Conservation (phyloP, 768 basidiomycete genomes). For the Harrya chromipes region DNA sequence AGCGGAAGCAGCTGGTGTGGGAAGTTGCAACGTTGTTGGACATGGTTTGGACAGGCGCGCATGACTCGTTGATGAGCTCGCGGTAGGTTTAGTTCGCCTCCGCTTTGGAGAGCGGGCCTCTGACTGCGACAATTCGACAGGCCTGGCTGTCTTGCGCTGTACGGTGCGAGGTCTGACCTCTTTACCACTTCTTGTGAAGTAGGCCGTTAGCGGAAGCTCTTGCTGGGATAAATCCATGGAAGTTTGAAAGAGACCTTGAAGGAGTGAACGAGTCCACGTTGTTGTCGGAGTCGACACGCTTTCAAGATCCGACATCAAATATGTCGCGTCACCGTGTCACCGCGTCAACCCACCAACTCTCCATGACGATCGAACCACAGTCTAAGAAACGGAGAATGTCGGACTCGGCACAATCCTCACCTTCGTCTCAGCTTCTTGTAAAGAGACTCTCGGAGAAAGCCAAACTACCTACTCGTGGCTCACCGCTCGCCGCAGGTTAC, state of each 20-base stretch:
- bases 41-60: constrained; percentile 4
- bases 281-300: constrained; percentile 41
- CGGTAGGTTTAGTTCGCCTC: constrained; percentile 6
- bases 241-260: not conserved
- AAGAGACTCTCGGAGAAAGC: constrained; percentile 84
- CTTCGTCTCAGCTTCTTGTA: constrained; percentile 61
- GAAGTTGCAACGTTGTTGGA: constrained; percentile 13
- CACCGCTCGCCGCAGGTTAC: constrained; percentile 85
- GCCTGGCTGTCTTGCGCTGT: constrained; percentile 3
- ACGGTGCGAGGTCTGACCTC: constrained; percentile 2
- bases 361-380: constrained; percentile 30
- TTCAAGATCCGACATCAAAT: constrained; percentile 27
- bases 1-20: constrained; percentile 20
- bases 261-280: not conserved
- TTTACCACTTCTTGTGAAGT: constrained; percentile 21
- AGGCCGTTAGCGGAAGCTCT: constrained; percentile 30
- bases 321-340: constrained; percentile 16
- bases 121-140: constrained; percentile 1
- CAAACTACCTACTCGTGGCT: constrained; percentile 82
- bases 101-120: constrained; percentile 18
- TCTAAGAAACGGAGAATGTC: constrained; percentile 64
- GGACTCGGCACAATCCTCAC: constrained; percentile 34
- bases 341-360: not conserved
- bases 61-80: not conserved
- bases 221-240: constrained; percentile 33